A percentile compares a stretch with the other conserved stretches of the same genome.
Evolutionary conservation across 2,329 filamentous ascomycete genomes (phyloP).

Genomic region (Phialophora chinensis): DNA sequence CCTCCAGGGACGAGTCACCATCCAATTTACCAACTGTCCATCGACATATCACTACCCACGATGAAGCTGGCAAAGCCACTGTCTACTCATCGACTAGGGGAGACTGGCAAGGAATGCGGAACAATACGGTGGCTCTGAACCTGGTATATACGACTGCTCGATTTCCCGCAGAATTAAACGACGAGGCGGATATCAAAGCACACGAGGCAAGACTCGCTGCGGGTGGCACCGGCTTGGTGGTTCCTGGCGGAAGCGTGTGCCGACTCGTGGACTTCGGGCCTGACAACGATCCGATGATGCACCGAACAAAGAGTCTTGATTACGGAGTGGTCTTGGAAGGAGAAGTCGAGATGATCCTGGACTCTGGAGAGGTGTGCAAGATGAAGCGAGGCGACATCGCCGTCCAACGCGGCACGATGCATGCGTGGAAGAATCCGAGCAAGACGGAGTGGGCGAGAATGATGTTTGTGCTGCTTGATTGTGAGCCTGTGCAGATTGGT

Average conservation of each 20-base stretch:
- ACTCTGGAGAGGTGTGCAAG: neutral
- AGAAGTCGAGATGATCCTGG: constrained; percentile 39
- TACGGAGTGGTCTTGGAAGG: constrained; percentile 42
- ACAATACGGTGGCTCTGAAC: too few species aligned
- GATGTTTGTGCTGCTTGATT: constrained; percentile 30
- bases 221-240: neutral
- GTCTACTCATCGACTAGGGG: too few species aligned
- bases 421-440: constrained; percentile 48
- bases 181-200: neutral
- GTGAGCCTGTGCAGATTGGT: neutral
- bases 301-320: constrained; percentile 37
- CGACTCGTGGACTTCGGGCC: neutral
- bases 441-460: constrained; percentile 26
- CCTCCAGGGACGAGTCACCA: too few species aligned
- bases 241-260: neutral
- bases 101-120: too few species aligned
- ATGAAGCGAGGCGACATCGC: constrained; percentile 49
- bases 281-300: constrained; percentile 3
- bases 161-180: neutral
- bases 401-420: constrained; percentile 56
- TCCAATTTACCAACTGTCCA: too few species aligned
- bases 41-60: too few species aligned
- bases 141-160: neutral
- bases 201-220: neutral
- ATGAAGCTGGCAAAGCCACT: too few species aligned